Evolutionary conservation across 2,329 filamentous ascomycete species (phyloP), one percentile per base, ranked within the genome.

Genomic region (Epichloe sylvatica): DNA sequence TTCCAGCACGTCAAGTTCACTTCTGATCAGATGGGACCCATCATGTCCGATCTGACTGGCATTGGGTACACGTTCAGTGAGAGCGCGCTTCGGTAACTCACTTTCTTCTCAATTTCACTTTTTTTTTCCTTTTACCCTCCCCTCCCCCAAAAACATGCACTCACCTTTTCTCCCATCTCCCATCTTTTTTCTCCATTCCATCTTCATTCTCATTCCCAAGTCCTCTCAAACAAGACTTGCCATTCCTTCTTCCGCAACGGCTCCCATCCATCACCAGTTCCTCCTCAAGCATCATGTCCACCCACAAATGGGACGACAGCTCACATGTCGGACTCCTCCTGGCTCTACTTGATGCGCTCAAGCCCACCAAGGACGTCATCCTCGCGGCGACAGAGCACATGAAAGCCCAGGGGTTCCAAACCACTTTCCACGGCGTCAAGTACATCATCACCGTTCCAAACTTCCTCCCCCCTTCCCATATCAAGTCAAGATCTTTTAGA

Each of bases 41-140:
- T 73, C 6, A 62, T 71, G 56, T 57, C 57, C 0, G 57, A 70
- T 4, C 59, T 74, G 38, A 55, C 60, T 0, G 58, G 53, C 5
- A 62, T 63, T 49, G 70, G 69, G 9, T 71, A 73, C 49, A 55
- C 55, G 0, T 73, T 70, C 47, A 65, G 64, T 3, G 60, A 66
- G 30, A 61, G 59, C 30, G 71, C 70, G 47, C 64, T 72, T 36
- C 61, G 66, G 68, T 73, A 70, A 21, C 46, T 46, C 45, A 37
- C 44, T 43, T 19, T 34, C 41, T 49, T 38, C 41, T 19, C 40
- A 11, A 30, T 9, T 30, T 30, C 30, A 30, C 30, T 30, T 8
- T 30, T 8, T 8, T 17, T 8, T 30, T 4, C 3, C 3, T 30
- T 30, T 0, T 35, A 15, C 7, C n/a, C 6, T 6, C 23, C 23